Percentiles rank a stretch among this genome's conserved stretches.
phyloP scores from a whole-genome alignment of 176 grass and related monocot genomes.

The Metroxylon sagu region DNA sequence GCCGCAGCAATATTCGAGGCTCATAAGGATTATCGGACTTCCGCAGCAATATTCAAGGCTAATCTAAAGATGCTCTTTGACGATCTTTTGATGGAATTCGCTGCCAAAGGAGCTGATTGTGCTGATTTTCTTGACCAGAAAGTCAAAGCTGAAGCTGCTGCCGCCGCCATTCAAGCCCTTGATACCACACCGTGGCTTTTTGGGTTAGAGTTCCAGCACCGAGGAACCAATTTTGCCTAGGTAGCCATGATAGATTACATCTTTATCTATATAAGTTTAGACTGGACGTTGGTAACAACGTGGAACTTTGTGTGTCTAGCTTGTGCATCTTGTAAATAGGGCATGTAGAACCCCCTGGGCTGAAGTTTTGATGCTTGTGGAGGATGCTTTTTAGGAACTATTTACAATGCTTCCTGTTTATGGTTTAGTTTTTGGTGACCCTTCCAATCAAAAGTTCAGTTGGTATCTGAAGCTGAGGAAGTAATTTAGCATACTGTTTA shows the following conservation, averaged over 20 bases:
- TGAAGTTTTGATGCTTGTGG: too few relatives aligned
- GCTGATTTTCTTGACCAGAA: constrained; percentile 12
- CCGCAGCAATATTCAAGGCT: constrained; percentile 21
- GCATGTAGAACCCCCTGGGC: not conserved
- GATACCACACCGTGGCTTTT: constrained; percentile 2
- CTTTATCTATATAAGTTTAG: too few relatives aligned
- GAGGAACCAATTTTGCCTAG: too few relatives aligned
- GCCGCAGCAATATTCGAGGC: too few relatives aligned
- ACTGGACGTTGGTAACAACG: too few relatives aligned
- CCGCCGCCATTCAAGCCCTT: not conserved
- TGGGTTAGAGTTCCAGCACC: not conserved
- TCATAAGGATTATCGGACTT: not conserved
- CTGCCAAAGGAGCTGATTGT: constrained; percentile 18
- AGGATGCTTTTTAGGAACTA: too few relatives aligned
- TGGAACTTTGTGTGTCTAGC: not conserved
- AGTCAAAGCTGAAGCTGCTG: not conserved
- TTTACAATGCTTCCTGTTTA: too few relatives aligned
- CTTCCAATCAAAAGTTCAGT: too few relatives aligned
- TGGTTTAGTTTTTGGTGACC: too few relatives aligned
- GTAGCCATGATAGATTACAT: too few relatives aligned
- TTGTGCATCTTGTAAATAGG: constrained; percentile 5
- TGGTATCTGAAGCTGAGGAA: too few relatives aligned
- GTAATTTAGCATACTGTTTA: too few relatives aligned
- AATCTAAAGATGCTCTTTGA: constrained; percentile 49
- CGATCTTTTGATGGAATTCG: constrained; percentile 88